phyloP scores from a whole-genome alignment of 2,329 filamentous ascomycete genomes.

The Colletotrichum aenigma region DNA sequence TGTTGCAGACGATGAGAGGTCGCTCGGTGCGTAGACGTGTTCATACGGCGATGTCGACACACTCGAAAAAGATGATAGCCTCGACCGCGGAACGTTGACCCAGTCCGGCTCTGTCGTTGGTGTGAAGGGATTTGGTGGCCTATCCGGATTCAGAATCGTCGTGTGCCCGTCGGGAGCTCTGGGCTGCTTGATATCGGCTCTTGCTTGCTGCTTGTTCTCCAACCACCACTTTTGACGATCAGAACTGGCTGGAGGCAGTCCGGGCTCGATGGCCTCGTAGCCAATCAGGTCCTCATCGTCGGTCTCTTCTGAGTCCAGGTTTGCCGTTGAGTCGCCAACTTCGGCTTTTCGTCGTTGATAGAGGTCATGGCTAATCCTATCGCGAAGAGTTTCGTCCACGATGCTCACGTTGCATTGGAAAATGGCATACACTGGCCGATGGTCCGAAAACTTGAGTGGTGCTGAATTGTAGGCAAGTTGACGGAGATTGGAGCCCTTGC shows the following conservation, averaged over 20 bases:
- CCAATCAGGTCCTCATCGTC: constrained; percentile 83
- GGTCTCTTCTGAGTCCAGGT: constrained; percentile 59
- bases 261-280: constrained; percentile 83
- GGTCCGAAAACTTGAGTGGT: constrained; percentile 88
- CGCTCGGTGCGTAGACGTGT: constrained; percentile 55
- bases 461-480: constrained; percentile 85
- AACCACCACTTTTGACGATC: constrained; percentile 75
- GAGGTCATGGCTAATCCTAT: constrained; percentile 73
- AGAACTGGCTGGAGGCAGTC: constrained; percentile 70
- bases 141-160: constrained; percentile 72
- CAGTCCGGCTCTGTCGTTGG: constrained; percentile 80
- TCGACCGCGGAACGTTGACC: constrained; percentile 68
- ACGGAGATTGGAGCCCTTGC: constrained; percentile 81
- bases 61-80: constrained; percentile 58
- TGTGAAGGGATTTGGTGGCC: constrained; percentile 82
- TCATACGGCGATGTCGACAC: constrained; percentile 66
- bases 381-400: constrained; percentile 75
- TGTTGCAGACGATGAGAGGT: constrained; percentile 49
- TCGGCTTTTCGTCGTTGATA: constrained; percentile 73
- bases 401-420: constrained; percentile 86
- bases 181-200: constrained; percentile 73
- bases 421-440: constrained; percentile 90
- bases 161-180: constrained; percentile 51
- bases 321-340: constrained; percentile 67
- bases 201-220: constrained; percentile 74